Conservation (phyloP, 352 stramenopile species). For the Elongisporangium undulatum region DNA sequence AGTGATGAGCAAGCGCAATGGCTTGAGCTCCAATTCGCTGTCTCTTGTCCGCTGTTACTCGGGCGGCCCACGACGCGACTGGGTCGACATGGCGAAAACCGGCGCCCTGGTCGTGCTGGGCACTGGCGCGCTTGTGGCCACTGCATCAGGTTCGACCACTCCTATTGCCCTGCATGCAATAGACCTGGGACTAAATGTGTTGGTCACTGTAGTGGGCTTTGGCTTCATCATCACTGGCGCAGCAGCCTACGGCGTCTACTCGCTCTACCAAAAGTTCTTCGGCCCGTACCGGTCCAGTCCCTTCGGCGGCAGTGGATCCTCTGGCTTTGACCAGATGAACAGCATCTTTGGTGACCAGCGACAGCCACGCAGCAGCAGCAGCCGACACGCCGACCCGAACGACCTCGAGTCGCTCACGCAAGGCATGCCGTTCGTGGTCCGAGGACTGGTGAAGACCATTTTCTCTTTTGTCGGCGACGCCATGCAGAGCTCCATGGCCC, state of each 20-base stretch:
- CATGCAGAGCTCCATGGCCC: slow-evolving; percentile 64
- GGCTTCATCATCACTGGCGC: slow-evolving; percentile 62
- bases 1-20: neutral
- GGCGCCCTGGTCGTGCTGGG: slow-evolving; percentile 57
- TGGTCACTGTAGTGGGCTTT: slow-evolving; percentile 45
- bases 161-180: neutral
- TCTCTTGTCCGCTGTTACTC: neutral
- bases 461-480: slow-evolving; percentile 58
- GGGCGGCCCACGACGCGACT: slow-evolving; percentile 15
- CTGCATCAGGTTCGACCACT: slow-evolving; percentile 50
- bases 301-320: slow-evolving; percentile 31
- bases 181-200: neutral
- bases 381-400: slow-evolving; percentile 14
- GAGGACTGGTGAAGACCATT: slow-evolving; percentile 55
- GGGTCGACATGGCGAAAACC: slow-evolving; percentile 51
- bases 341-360: slow-evolving; percentile 34
- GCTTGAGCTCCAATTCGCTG: neutral
- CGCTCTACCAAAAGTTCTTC: slow-evolving; percentile 62
- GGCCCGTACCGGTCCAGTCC: slow-evolving; percentile 40
- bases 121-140: slow-evolving; percentile 48
- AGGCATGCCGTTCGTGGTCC: slow-evolving; percentile 53
- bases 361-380: neutral
- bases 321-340: slow-evolving; percentile 42
- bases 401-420: slow-evolving; percentile 55
- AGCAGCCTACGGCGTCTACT: slow-evolving; percentile 67